These are phyloP conservation scores for Globisporangium irregulare DNA, from an alignment of 352 stramenopile genomes.

Conservation along the genomic window DNA sequence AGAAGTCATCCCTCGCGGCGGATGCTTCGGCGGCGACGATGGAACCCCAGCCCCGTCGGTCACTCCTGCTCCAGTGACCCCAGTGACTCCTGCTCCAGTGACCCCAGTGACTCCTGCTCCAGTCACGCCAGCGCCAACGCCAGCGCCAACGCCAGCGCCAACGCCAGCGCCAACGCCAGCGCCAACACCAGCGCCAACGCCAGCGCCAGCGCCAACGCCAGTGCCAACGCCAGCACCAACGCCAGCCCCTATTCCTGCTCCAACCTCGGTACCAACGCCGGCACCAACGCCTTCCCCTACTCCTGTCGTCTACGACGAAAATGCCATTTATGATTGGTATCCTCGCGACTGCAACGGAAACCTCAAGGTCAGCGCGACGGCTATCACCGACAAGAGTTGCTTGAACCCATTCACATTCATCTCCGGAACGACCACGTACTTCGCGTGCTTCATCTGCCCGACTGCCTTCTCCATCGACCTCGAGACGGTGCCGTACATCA, in stretches of 20 bases:
- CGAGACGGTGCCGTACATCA: conserved; percentile 9
- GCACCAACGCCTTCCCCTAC: conserved; percentile 1
- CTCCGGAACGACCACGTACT: conserved; percentile 9
- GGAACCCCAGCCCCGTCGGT: conserved; percentile 1
- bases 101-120: background rate
- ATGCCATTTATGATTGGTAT: conserved; percentile 10
- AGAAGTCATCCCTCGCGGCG: conserved; percentile 12
- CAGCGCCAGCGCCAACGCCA: no score
- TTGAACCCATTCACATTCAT: conserved; percentile 17
- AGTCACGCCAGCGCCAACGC: background rate
- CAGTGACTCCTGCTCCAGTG: background rate
- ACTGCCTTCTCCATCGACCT: conserved; percentile 13
- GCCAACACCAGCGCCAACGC: background rate
- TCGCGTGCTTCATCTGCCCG: conserved; percentile 20
- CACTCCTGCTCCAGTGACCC: conserved; percentile 1
- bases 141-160: no score
- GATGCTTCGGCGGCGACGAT: conserved; percentile 14
- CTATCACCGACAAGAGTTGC: conserved; percentile 10
- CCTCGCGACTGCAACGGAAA: conserved; percentile 10
- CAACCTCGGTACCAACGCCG: no score
- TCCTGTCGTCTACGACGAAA: conserved; percentile 2
- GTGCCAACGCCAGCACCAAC: no score
- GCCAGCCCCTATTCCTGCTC: no score
- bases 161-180: no score
- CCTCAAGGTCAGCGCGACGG: conserved; percentile 6